Base-by-base conservation (phyloP, 2,329 filamentous ascomycete species). In the Cladosporium sphaerospermum region DNA sequence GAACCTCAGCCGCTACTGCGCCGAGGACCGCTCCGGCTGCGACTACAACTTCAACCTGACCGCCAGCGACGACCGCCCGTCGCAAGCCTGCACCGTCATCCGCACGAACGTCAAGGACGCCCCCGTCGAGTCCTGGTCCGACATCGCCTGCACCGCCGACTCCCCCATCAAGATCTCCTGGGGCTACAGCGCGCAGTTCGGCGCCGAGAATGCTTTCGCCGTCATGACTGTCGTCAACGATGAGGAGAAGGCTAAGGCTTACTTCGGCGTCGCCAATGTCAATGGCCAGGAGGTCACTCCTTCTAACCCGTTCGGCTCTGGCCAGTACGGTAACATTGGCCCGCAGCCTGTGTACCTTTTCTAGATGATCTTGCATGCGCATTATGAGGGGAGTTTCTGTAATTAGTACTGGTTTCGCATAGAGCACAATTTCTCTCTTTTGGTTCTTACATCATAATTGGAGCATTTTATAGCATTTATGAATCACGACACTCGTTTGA, bases 1-100 rank as follows among this genome's bases (percentile, higher is more conserved):
- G 45, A 52, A 56, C 48, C 42, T 56, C 9, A 52, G 9, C 34
- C 55, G 55, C 44, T 54, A 56, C 52, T 56, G 55, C 52, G 45
- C 32, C 39, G 52, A 52, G 3, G 33, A 32, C 47, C 52, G 34
- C 39, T 18, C 13, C 9, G 52, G 51, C 43, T 56, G 55, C 48
- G 55, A 56, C 55, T 56, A 56, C 52, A 54, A 54, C 44, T 56
- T 56, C 41, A 53, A 54, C 18, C 44, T 56, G 7, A 45, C 41
- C 5, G 52, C 52, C 47, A 51, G 48, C 40, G 48, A 51, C 40
- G 36, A 56, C 44, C 48, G 53, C 39, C 40, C 42, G 8, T 43
- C 47, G 39, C 14, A 41, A 23, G 43, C 53, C 18, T 56, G 55
- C 44, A 56, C 52, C 44, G 32, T 56, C 39, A 19, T 54, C 44